phyloP scores from a whole-genome alignment of 1,284 basidiomycete species.

The Sporisorium scitamineum region DNA sequence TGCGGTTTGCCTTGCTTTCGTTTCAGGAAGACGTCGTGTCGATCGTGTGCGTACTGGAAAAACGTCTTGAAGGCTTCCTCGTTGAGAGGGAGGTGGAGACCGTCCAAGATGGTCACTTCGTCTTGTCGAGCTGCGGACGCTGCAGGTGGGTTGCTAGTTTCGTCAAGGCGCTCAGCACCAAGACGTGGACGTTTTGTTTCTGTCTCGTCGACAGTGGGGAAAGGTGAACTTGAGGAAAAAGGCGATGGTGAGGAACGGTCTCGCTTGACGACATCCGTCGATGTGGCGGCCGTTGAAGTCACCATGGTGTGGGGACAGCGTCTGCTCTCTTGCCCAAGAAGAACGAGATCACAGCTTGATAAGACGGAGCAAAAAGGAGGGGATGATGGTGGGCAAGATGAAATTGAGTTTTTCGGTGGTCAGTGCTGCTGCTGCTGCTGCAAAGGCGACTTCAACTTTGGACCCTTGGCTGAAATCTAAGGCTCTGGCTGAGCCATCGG shows the following conservation, averaged over 20 bases:
- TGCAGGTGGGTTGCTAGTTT: background rate
- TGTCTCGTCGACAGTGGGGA: background rate
- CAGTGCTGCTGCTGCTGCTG: slow-evolving; percentile 4
- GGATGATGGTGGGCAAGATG: background rate
- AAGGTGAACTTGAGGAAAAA: background rate
- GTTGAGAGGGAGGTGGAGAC: slow-evolving; percentile 43
- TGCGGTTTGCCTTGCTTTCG: slow-evolving; percentile 16
- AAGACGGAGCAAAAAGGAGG: background rate
- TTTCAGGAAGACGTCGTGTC: slow-evolving; percentile 30
- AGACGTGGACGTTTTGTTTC: slow-evolving; percentile 15
- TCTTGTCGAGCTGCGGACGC: slow-evolving; percentile 3
- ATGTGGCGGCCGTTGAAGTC: background rate
- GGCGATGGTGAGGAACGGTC: slow-evolving; percentile 9
- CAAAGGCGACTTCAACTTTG: background rate
- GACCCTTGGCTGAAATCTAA: background rate
- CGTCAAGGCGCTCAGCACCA: background rate
- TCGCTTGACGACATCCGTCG: slow-evolving; percentile 9
- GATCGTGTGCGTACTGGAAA: slow-evolving; percentile 40
- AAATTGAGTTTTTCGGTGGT: background rate
- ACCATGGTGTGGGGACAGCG: background rate
- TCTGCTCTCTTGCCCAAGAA: background rate
- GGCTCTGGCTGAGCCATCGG: background rate
- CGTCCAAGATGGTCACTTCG: slow-evolving; percentile 35
- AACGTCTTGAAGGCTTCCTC: slow-evolving; percentile 35
- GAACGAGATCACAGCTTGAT: background rate